phyloP scores from a whole-genome alignment of 306 rosid species.

The Mimosa pudica region DNA sequence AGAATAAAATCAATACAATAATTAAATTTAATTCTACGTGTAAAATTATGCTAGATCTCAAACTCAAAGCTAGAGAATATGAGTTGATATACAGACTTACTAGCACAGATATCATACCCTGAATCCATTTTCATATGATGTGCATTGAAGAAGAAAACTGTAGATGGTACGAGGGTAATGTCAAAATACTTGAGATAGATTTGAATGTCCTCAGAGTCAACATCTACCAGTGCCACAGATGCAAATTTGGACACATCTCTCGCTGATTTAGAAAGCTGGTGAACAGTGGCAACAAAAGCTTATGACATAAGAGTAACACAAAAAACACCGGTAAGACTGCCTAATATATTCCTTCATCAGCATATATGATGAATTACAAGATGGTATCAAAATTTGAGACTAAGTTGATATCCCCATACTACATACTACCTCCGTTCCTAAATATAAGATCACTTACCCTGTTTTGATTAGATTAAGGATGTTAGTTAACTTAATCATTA shows the following conservation, averaged over 20 bases:
- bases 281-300: not conserved
- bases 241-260: constrained; percentile 88
- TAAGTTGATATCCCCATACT: not conserved
- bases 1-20: not conserved
- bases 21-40: not conserved
- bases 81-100: not conserved
- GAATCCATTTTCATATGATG: constrained; percentile 99
- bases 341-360: too few species aligned
- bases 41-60: not conserved
- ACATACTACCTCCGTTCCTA: not conserved
- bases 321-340: not conserved
- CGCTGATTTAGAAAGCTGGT: constrained; percentile 76
- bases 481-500: too few species aligned
- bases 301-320: not conserved
- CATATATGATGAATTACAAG: not conserved
- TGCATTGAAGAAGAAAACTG: constrained; percentile 90
- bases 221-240: constrained; percentile 67
- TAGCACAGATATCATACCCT: constrained; percentile 48
- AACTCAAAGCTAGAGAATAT: not conserved
- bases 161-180: constrained; percentile 76
- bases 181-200: constrained; percentile 79
- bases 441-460: too few species aligned
- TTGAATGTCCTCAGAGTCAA: constrained; percentile 74
- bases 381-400: not conserved
- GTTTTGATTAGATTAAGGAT: too few species aligned